A percentile compares a stretch with the other conserved stretches of the same genome.
These are phyloP conservation scores for Suhomyces anneliseae DNA, from an alignment of 1,139 yeast species.

Conservation along the genomic window DNA sequence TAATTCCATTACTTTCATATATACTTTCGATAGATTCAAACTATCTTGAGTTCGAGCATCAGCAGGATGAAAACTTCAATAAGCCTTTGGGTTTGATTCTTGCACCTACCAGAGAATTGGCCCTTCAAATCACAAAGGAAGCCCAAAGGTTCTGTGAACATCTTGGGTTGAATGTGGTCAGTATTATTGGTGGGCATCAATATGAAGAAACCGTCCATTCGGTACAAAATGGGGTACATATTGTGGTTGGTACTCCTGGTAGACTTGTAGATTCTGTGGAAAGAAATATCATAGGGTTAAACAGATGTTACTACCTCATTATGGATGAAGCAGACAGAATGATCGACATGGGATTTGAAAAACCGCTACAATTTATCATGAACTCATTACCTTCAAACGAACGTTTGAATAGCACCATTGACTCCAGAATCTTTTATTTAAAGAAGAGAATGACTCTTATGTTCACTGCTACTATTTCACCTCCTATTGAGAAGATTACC, in stretches of 20 bases:
- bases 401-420: constrained; percentile 22
- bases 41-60: constrained; percentile 35
- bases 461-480: constrained; percentile 94
- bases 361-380: constrained; percentile 64
- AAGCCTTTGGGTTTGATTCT: constrained; percentile 61
- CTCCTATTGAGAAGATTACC: constrained; percentile 66
- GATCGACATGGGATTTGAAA: constrained; percentile 95
- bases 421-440: constrained; percentile 30
- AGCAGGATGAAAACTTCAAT: constrained; percentile 30
- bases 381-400: constrained; percentile 41
- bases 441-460: constrained; percentile 57
- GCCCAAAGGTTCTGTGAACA: constrained; percentile 49
- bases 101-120: constrained; percentile 94
- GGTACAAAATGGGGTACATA: constrained; percentile 67
- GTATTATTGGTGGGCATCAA: constrained; percentile 88
- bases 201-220: constrained; percentile 70
- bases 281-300: constrained; percentile 58
- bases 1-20: constrained; percentile 70
- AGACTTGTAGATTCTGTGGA: constrained; percentile 79
- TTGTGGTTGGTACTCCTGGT: constrained; percentile 93
- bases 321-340: constrained; percentile 94
- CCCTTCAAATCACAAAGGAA: constrained; percentile 77
- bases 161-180: constrained; percentile 53
- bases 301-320: constrained; percentile 65
- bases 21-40: constrained; percentile 43